These are phyloP conservation scores for Crithidia expoeki DNA, from an alignment of 208 protist genomes.

Conservation along the genomic window DNA sequence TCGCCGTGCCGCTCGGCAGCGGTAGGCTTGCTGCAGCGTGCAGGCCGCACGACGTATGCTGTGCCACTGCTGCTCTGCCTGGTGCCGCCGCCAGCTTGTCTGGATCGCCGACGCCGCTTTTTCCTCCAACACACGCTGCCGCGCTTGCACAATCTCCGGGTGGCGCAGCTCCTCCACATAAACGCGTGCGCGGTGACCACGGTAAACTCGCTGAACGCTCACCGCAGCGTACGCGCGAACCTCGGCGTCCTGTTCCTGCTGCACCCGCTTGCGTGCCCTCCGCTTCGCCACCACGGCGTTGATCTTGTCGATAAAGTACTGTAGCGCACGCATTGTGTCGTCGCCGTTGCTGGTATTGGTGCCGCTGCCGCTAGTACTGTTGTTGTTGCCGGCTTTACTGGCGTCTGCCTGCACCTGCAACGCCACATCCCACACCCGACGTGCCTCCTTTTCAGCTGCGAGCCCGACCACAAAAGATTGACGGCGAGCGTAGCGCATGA, in stretches of 20 bases:
- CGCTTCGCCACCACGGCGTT: slow-evolving; percentile 55
- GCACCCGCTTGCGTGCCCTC: slow-evolving; percentile 35
- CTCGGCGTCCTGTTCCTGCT: slow-evolving; percentile 36
- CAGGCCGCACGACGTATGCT: slow-evolving; percentile 27
- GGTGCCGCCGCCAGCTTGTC: slow-evolving; percentile 32
- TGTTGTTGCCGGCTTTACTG: slow-evolving; percentile 11
- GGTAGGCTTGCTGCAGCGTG: slow-evolving; percentile 42
- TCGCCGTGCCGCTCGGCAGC: slow-evolving; percentile 32
- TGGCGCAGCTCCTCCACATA: slow-evolving; percentile 43
- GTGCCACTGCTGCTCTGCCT: slow-evolving; percentile 11
- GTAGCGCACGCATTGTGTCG: slow-evolving; percentile 36
- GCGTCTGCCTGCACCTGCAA: slow-evolving; percentile 39
- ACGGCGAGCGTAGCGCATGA: slow-evolving; percentile 48
- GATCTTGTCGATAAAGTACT: slow-evolving; percentile 65
- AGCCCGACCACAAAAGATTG: slow-evolving; percentile 48
- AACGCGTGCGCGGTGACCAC: slow-evolving; percentile 50
- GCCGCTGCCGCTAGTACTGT: background rate
- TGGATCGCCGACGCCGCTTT: slow-evolving; percentile 22
- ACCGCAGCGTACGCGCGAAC: slow-evolving; percentile 47
- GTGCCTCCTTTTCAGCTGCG: slow-evolving; percentile 43
- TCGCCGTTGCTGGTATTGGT: slow-evolving; percentile 14
- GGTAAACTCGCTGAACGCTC: slow-evolving; percentile 66
- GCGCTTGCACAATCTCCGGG: slow-evolving; percentile 39
- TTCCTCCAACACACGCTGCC: background rate
- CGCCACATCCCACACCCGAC: slow-evolving; percentile 52